Conservation (phyloP, 345 rosid genomes). For the Lepidium sativum region DNA sequence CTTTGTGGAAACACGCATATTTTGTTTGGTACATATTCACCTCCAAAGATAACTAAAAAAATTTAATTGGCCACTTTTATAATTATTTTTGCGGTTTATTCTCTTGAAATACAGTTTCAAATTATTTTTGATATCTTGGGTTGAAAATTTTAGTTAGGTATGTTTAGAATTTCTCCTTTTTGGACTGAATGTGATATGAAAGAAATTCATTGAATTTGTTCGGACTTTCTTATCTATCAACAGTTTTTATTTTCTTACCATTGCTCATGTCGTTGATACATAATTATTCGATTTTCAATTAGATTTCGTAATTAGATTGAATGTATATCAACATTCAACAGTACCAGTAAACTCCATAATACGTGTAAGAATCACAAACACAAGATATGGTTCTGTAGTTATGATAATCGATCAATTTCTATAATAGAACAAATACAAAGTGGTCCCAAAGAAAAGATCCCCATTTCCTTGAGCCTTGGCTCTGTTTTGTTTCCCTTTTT, state of each 20-base stretch:
- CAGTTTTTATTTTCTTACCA: not conserved
- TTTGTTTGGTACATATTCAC: not conserved
- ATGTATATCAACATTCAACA: not conserved
- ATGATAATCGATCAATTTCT: not conserved
- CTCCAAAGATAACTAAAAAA: not conserved
- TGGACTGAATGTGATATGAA: no score
- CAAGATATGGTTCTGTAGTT: not conserved
- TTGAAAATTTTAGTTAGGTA: no score
- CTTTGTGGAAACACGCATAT: not conserved
- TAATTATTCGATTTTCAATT: not conserved
- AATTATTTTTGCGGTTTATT: no score
- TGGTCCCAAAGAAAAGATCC: constrained; percentile 5
- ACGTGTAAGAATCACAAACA: not conserved
- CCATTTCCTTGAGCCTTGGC: not conserved
- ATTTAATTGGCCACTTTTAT: no score
- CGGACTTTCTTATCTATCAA: not conserved
- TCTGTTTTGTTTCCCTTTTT: not conserved
- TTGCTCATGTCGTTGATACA: not conserved
- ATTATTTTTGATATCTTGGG: no score
- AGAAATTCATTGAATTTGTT: no score
- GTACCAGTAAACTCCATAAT: not conserved
- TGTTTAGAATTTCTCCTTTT: no score
- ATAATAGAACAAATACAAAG: constrained; percentile 4
- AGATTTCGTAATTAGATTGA: not conserved
- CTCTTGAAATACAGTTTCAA: no score